Base-by-base conservation (phyloP, 139 green algal species). In the Gonium pectorale region DNA sequence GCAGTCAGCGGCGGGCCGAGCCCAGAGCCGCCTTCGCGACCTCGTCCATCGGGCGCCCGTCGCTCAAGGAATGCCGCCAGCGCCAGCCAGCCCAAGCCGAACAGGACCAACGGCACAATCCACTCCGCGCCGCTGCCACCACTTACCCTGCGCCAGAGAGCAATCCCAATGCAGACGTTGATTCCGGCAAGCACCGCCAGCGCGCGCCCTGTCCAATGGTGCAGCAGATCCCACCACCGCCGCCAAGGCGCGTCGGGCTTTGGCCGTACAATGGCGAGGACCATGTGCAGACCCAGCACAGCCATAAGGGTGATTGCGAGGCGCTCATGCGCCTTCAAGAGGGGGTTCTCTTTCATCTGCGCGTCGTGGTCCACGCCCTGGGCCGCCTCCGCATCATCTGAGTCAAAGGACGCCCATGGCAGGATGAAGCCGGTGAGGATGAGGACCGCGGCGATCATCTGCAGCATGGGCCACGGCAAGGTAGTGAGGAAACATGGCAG, bases 131-230 rank as follows among this genome's bases (percentile, higher is more conserved):
- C 81, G 33, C 29, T 77, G 40, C 81, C 59, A 2, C 69, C 60
- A 22, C 66, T 59, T 2, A 71, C 51, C 19, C 67, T 38, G 4
- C 67, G 80, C 80, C 81, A 81, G n/a, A 87, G 19, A 40, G 59
- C 19, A 37, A 87, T 68, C 31, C 81, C 81, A 4, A 87, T 52
- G 26, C 33, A 59, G 15, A 87, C 46, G 41, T 87, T 87, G 26
- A 87, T n/a, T 22, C 35, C 60, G 2, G 81, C 81, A 13, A 81
- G 26, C 6, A 82, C 38, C 31, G 56, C 56, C 29, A 79, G 38
- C 17, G 13, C 7, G 5, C 81, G 81, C 0, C 81, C 81, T 21
- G 81, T 41, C 44, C 70, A 87, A 69, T 70, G 82, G 70, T 87
- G 81, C 24, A 67, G 19, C 40, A 81, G 33, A n/a, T 87, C 82